Evolutionary conservation across 169 alveolate species (phyloP).

Genomic region (Plasmodium relictum): DNA sequence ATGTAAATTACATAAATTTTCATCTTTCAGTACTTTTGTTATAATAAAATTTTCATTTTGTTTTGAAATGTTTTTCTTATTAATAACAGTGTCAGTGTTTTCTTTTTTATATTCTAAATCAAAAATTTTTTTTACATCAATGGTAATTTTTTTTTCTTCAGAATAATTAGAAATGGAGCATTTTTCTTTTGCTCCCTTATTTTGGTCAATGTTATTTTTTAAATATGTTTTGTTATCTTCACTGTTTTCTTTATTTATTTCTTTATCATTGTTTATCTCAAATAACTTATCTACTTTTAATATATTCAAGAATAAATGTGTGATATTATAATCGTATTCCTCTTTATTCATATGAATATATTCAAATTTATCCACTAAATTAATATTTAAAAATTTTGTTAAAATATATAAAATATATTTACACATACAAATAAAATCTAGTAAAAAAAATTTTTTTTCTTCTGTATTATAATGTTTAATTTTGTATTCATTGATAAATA

Average conservation of each 20-base stretch:
- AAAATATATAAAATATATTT: slow-evolving; percentile 39
- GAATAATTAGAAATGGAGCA: too few species aligned
- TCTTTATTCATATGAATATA: slow-evolving; percentile 27
- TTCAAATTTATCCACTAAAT: slow-evolving; percentile 15
- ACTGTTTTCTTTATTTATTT: background rate
- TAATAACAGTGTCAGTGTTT: too few species aligned
- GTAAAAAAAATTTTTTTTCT: slow-evolving; percentile 3
- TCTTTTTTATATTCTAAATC: too few species aligned
- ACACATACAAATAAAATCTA: slow-evolving; percentile 28
- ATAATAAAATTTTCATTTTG: too few species aligned
- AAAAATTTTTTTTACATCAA: too few species aligned
- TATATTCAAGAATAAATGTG: slow-evolving; percentile 18
- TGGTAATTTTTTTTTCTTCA: too few species aligned
- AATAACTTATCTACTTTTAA: slow-evolving; percentile 9
- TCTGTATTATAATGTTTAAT: slow-evolving; percentile 22
- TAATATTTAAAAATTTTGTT: slow-evolving; percentile 40
- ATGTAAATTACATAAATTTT: too few species aligned
- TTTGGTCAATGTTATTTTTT: too few species aligned
- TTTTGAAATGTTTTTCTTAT: too few species aligned
- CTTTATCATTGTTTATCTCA: background rate
- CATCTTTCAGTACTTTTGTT: too few species aligned
- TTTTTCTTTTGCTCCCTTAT: too few species aligned
- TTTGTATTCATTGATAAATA: slow-evolving; percentile 22
- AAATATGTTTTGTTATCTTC: too few species aligned
- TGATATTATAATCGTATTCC: slow-evolving; percentile 14